Evolutionary conservation across 805 yeast species (phyloP).

Genomic region (Myxozyma monticola): DNA sequence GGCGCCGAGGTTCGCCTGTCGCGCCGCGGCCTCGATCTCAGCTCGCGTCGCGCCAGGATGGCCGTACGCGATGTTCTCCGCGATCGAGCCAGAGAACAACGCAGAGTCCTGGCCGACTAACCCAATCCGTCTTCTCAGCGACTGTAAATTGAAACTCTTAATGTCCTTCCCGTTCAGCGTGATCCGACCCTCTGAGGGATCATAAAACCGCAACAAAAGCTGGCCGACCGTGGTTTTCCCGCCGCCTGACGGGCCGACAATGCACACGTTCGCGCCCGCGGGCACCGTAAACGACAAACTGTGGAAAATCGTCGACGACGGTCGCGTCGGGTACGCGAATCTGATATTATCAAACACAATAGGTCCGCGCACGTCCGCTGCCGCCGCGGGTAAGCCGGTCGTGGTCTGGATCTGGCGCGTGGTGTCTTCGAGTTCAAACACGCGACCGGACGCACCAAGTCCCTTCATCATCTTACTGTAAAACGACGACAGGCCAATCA

Average conservation of each 20-base stretch:
- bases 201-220: slow-evolving; percentile 78
- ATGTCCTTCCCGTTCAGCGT: slow-evolving; percentile 84
- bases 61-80: slow-evolving; percentile 88
- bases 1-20: slow-evolving; percentile 61
- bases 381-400: slow-evolving; percentile 17
- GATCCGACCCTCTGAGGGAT: slow-evolving; percentile 58
- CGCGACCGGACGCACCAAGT: slow-evolving; percentile 89
- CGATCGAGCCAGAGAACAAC: slow-evolving; percentile 80
- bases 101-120: slow-evolving; percentile 97
- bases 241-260: slow-evolving; percentile 94
- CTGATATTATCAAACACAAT: slow-evolving; percentile 62
- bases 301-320: slow-evolving; percentile 62
- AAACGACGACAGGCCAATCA: slow-evolving; percentile 85
- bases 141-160: slow-evolving; percentile 65
- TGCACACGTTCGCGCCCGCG: slow-evolving; percentile 85
- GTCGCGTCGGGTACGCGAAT: slow-evolving; percentile 84
- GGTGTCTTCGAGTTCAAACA: slow-evolving; percentile 81
- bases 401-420: slow-evolving; percentile 61
- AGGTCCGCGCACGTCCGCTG: slow-evolving; percentile 17
- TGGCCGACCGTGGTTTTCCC: slow-evolving; percentile 87
- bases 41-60: slow-evolving; percentile 71
- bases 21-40: slow-evolving; percentile 41
- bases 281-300: slow-evolving; percentile 58
- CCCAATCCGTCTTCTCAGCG: slow-evolving; percentile 74
- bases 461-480: slow-evolving; percentile 96